Conservation (phyloP, 768 basidiomycete genomes). For the Boletus barrowsii region DNA sequence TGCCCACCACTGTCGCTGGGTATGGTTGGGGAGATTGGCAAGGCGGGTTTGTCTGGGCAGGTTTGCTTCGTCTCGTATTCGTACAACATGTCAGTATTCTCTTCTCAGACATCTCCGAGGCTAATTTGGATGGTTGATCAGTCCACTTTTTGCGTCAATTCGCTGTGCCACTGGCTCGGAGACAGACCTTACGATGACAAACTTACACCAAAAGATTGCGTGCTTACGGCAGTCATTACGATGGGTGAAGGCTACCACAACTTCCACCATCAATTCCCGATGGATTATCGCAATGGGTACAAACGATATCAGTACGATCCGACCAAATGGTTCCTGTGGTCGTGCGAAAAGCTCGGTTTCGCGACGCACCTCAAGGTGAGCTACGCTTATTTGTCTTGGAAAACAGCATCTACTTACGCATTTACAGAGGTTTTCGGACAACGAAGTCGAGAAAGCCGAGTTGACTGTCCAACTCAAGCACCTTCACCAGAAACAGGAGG, state of each 20-base stretch:
- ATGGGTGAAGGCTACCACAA: constrained; percentile 97
- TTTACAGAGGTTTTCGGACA: constrained; percentile 46
- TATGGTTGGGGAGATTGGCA: constrained; percentile 26
- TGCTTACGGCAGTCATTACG: constrained; percentile 83
- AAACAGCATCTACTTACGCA: neutral
- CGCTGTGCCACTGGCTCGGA: constrained; percentile 90
- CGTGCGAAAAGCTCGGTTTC: constrained; percentile 43
- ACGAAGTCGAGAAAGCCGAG: constrained; percentile 76
- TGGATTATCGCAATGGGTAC: constrained; percentile 93
- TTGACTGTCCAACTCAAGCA: constrained; percentile 89
- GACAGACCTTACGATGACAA: constrained; percentile 89
- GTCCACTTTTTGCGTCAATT: constrained; percentile 95
- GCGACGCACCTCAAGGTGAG: constrained; percentile 50
- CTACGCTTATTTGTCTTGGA: neutral
- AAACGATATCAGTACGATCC: constrained; percentile 85
- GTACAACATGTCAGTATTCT: constrained; percentile 71
- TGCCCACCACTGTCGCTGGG: constrained; percentile 51
- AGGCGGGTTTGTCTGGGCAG: constrained; percentile 32
- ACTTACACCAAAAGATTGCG: constrained; percentile 85
- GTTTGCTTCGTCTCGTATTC: constrained; percentile 56
- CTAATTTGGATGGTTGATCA: constrained; percentile 21
- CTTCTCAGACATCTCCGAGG: constrained; percentile 1
- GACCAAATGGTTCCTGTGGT: constrained; percentile 79
- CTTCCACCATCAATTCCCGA: constrained; percentile 93
- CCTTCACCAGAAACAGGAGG: constrained; percentile 70